Evolutionary conservation across 2,329 filamentous ascomycete species (phyloP).

Genomic region (Fusarium fujikuroi): DNA sequence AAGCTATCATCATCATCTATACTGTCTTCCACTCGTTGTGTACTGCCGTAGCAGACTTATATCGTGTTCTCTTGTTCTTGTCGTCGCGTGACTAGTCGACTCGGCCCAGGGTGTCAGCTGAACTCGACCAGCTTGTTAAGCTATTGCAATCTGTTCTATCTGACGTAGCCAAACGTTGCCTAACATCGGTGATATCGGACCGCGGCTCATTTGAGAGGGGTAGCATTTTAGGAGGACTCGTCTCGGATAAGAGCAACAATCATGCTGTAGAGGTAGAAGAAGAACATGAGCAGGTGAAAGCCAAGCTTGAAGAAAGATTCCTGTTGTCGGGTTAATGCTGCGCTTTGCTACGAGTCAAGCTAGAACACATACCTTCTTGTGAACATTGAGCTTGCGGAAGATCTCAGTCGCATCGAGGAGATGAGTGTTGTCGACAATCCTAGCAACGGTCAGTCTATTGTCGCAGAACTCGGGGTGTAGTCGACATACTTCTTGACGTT

Average conservation of each 20-base stretch:
- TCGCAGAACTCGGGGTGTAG: background rate
- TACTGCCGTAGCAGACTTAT: slow-evolving; percentile 40
- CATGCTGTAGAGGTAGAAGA: slow-evolving; percentile 99
- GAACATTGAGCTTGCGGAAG: slow-evolving; percentile 97
- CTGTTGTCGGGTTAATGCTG: slow-evolving; percentile 58
- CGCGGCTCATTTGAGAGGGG: slow-evolving; percentile 24
- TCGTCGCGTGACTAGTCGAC: slow-evolving; percentile 36
- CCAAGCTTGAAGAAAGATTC: slow-evolving; percentile 99
- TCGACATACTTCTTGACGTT: slow-evolving; percentile 94
- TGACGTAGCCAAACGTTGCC: slow-evolving; percentile 12
- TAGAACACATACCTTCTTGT: slow-evolving; percentile 82
- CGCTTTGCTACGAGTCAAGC: background rate
- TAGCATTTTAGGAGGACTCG: slow-evolving; percentile 77
- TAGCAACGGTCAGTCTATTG: slow-evolving; percentile 53
- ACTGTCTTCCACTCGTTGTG: slow-evolving; percentile 44
- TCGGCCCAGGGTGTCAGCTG: slow-evolving; percentile 30
- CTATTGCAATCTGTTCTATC: slow-evolving; percentile 22
- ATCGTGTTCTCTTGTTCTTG: slow-evolving; percentile 11
- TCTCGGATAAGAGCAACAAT: slow-evolving; percentile 96
- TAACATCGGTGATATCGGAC: slow-evolving; percentile 20
- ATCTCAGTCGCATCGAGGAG: slow-evolving; percentile 98
- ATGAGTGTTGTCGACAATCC: slow-evolving; percentile 97
- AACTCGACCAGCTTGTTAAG: slow-evolving; percentile 22
- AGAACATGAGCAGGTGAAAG: slow-evolving; percentile 99
- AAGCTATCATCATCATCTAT: slow-evolving; percentile 43